These are phyloP conservation scores for Colletotrichum simmondsii DNA, from an alignment of 2,329 filamentous ascomycete species.

Conservation along the genomic window DNA sequence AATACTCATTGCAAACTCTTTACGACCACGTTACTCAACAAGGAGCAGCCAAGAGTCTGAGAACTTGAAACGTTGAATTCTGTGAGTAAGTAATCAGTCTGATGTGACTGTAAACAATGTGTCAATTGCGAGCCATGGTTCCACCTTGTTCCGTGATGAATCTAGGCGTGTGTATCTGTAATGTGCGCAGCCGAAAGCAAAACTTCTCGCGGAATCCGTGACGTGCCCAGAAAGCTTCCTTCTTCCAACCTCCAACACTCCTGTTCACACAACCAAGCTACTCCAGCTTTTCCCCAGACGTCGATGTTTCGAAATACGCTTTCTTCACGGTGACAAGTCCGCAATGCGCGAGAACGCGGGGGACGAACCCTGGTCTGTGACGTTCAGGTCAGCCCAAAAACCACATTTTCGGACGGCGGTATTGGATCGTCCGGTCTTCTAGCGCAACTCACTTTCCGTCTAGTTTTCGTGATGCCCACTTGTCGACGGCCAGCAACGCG, in stretches of 20 bases:
- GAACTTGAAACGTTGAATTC: constrained; percentile 21
- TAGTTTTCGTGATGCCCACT: constrained; percentile 34
- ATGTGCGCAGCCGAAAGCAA: neutral
- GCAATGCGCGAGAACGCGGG: constrained; percentile 25
- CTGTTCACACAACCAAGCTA: neutral
- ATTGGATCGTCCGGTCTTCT: constrained; percentile 6
- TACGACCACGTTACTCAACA: constrained; percentile 21
- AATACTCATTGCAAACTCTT: constrained; percentile 10
- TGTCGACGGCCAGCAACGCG: constrained; percentile 22
- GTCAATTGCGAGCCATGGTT: constrained; percentile 16
- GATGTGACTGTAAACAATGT: constrained; percentile 18
- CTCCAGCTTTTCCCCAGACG: constrained; percentile 25
- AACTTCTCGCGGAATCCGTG: neutral
- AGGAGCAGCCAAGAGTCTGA: constrained; percentile 7
- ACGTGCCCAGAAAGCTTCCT: constrained; percentile 18
- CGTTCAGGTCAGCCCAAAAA: constrained; percentile 9
- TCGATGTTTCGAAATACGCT: constrained; percentile 7
- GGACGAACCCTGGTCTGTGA: constrained; percentile 27
- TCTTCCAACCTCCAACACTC: neutral
- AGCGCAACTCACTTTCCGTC: constrained; percentile 30
- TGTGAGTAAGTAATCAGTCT: neutral
- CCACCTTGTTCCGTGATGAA: constrained; percentile 3
- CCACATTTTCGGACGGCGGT: constrained; percentile 13
- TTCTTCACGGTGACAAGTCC: constrained; percentile 23
- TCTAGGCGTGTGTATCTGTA: neutral